Percentiles rank a stretch among this genome's conserved stretches.
Conservation (phyloP, 2,329 filamentous ascomycete genomes). For the Pseudophaeomoniella oleicola region DNA sequence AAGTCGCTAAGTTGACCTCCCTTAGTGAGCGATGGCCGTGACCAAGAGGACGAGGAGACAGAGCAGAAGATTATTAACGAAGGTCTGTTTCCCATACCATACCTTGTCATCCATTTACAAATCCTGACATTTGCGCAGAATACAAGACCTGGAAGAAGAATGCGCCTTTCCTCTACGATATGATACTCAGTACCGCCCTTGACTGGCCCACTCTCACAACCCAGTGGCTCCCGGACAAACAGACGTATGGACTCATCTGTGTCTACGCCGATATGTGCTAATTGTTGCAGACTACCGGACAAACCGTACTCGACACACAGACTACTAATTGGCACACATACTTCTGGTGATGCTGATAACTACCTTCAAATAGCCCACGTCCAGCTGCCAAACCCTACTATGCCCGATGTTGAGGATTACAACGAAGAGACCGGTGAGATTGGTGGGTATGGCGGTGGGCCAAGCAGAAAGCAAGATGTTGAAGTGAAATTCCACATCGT, state of each 20-base stretch:
- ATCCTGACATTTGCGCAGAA: slow-evolving; percentile 37
- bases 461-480: slow-evolving; percentile 50
- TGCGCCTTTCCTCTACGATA: slow-evolving; percentile 92
- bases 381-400: slow-evolving; percentile 65
- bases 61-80: slow-evolving; percentile 91
- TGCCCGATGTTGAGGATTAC: slow-evolving; percentile 67
- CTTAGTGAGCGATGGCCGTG: slow-evolving; percentile 12
- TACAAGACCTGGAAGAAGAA: slow-evolving; percentile 99
- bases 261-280: too few relatives aligned
- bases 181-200: slow-evolving; percentile 86
- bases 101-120: neutral
- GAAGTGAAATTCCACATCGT: slow-evolving; percentile 77
- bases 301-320: slow-evolving; percentile 82
- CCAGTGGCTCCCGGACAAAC: slow-evolving; percentile 95
- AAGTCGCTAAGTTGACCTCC: slow-evolving; percentile 3
- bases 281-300: slow-evolving; percentile 46
- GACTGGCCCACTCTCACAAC: slow-evolving; percentile 96
- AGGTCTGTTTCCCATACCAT: slow-evolving; percentile 36
- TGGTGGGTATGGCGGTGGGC: slow-evolving; percentile 70
- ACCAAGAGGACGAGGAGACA: slow-evolving; percentile 57
- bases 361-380: slow-evolving; percentile 91
- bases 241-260: slow-evolving; percentile 55
- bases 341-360: slow-evolving; percentile 70
- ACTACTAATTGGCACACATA: slow-evolving; percentile 86
- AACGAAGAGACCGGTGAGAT: slow-evolving; percentile 88